Evolutionary conservation across 768 basidiomycete genomes (phyloP), one percentile per base, ranked within the genome.

Genomic region (Mycena pura): DNA sequence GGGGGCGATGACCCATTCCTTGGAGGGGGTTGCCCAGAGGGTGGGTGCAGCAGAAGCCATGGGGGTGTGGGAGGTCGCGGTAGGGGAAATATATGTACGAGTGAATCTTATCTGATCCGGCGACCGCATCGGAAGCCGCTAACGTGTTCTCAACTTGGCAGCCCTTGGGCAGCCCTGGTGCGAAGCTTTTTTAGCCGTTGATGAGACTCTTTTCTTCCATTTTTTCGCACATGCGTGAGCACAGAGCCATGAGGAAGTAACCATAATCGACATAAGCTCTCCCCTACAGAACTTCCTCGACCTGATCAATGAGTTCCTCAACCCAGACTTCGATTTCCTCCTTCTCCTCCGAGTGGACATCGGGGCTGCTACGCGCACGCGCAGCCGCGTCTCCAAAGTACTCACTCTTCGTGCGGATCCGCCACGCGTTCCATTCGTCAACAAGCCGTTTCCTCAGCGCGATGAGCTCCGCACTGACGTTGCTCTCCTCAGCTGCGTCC

Each of bases 401-500:
- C 66, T 92, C 87, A 64, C 84, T 84, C 72, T 83, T 87, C 66
- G 89, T 88, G 64, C 86, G 83, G 22, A 80, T 69, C 50, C 96
- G 86, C 97, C 97, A 99, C 40, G 96, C 93, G 76, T 99, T 97
- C 97, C 97, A 99, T 78, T 99, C 97, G 70, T 97, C 93, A 68
- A 99, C 91, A 52, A 98, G 83, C 45, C 97, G 85, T 74, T 93
- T 92, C 61, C 97, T 85, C 64, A 88, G 88, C 17, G 94, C 93
- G 66, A 96, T 84, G 24, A 97, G 85, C 77, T 99, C 97, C 5
- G 95, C 95, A 65, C 91, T 95, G 68, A 96, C 93, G 69, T 91
- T 92, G 74, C 90, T 94, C 78, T 96, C 95, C 73, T 98, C 95
- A 19, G 92, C 88, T 24, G 95, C 94, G 74, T 99, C 97, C 69